Evolutionary conservation across 306 rosid species (phyloP).

Genomic region (Parietaria judaica): DNA sequence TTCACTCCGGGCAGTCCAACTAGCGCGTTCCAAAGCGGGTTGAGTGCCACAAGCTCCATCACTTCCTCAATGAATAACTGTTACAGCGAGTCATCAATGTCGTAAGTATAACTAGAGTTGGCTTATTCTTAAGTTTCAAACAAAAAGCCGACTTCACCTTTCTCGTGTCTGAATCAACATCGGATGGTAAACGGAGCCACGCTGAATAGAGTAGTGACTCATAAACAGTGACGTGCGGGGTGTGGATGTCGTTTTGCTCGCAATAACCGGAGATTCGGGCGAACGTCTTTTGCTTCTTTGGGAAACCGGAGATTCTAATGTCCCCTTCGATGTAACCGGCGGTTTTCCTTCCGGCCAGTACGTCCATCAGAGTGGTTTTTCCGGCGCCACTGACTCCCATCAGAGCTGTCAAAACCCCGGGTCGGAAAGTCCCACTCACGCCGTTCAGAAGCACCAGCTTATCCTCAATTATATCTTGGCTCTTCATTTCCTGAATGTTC

Average conservation of each 20-base stretch:
- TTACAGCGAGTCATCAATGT: no score
- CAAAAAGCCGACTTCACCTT: slow-evolving; percentile 25
- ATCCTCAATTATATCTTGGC: slow-evolving; percentile 51
- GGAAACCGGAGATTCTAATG: slow-evolving; percentile 68
- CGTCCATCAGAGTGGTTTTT: slow-evolving; percentile 96
- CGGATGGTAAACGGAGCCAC: slow-evolving; percentile 61
- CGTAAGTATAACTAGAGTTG: not conserved
- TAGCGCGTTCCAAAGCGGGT: slow-evolving; percentile 28
- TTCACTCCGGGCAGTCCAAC: slow-evolving; percentile 47
- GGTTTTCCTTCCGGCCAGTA: slow-evolving; percentile 83
- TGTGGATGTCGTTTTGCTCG: slow-evolving; percentile 83
- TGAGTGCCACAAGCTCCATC: slow-evolving; percentile 46
- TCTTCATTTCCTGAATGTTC: slow-evolving; percentile 56
- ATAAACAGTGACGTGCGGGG: slow-evolving; percentile 66
- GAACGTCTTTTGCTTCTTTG: slow-evolving; percentile 83
- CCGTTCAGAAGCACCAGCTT: slow-evolving; percentile 64
- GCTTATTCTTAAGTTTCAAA: not conserved
- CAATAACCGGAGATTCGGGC: slow-evolving; percentile 90
- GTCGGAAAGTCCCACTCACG: slow-evolving; percentile 80
- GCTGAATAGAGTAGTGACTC: slow-evolving; percentile 70
- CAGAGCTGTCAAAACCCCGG: slow-evolving; percentile 87
- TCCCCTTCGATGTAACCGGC: slow-evolving; percentile 73
- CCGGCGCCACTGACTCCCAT: slow-evolving; percentile 98
- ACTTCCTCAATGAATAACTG: slow-evolving; percentile 41
- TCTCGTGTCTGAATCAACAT: slow-evolving; percentile 38